Conservation (phyloP, 768 basidiomycete species). For the Phlebiopsis gigantea region DNA sequence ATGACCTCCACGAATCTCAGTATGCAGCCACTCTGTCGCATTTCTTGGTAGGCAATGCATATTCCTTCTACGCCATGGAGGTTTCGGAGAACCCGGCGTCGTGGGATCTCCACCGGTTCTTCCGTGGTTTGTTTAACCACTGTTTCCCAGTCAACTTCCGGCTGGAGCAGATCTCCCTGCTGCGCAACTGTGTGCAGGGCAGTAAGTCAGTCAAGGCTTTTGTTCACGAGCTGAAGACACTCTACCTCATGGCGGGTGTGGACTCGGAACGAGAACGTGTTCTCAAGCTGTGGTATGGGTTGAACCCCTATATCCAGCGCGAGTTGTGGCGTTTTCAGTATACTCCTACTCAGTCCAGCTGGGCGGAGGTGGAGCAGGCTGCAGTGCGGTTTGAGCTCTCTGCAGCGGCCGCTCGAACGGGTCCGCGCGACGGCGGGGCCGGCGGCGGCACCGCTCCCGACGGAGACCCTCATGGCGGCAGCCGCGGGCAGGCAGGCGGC, state of each 20-base stretch:
- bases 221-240: constrained; percentile 28
- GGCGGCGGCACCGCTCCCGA: too few species aligned
- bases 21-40: background rate
- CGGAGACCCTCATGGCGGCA: too few species aligned
- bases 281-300: constrained; percentile 30
- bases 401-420: constrained; percentile 6
- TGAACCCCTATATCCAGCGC: constrained; percentile 21
- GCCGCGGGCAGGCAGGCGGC: background rate
- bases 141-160: constrained; percentile 22
- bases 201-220: constrained; percentile 27
- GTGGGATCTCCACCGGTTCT: constrained; percentile 16
- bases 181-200: constrained; percentile 21
- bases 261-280: constrained; percentile 25
- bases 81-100: constrained; percentile 10
- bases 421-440: too few species aligned
- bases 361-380: constrained; percentile 21
- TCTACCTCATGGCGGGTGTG: constrained; percentile 29
- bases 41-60: constrained; percentile 28
- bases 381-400: constrained; percentile 31
- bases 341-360: constrained; percentile 22
- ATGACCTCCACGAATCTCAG: background rate
- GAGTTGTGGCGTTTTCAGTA: constrained; percentile 27
- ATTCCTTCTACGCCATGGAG: constrained; percentile 22
- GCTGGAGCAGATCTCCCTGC: constrained; percentile 21
- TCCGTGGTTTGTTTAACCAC: constrained; percentile 19